Evolutionary conservation across 768 basidiomycete species (phyloP).

Genomic region (Gyrodon lividus): DNA sequence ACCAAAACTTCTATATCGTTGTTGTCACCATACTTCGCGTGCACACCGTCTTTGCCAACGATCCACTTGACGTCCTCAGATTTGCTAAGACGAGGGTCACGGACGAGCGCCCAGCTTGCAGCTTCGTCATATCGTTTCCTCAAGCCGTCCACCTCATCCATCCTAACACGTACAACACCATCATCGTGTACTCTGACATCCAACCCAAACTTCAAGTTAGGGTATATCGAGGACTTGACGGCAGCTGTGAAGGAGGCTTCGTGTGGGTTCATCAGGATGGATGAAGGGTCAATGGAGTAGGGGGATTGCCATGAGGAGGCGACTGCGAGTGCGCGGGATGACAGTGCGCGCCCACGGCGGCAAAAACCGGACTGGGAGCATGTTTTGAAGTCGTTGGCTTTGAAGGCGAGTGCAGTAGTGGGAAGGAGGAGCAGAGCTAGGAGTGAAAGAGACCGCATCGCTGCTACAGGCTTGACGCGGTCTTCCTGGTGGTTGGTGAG

Average conservation of each 20-base stretch:
- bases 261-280: constrained; percentile 46
- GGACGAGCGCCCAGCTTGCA: constrained; percentile 81
- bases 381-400: constrained; percentile 88
- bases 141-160: constrained; percentile 84
- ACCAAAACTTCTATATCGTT: constrained; percentile 67
- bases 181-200: constrained; percentile 83
- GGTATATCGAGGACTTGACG: constrained; percentile 82
- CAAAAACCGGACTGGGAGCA: constrained; percentile 96
- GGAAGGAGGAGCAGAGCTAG: constrained; percentile 34
- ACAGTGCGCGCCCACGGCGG: constrained; percentile 82
- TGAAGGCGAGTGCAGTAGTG: constrained; percentile 53
- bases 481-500: neutral
- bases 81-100: constrained; percentile 64
- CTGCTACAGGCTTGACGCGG: neutral
- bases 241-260: constrained; percentile 67
- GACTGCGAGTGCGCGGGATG: constrained; percentile 64
- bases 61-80: constrained; percentile 54
- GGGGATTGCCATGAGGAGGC: constrained; percentile 75
- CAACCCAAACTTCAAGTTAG: constrained; percentile 77
- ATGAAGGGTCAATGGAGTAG: constrained; percentile 71
- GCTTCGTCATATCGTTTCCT: constrained; percentile 90
- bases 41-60: constrained; percentile 60
- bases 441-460: constrained; percentile 22
- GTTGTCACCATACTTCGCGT: constrained; percentile 63
- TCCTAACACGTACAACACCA: constrained; percentile 86